Conservation (phyloP, 495 filamentous ascomycete genomes). For the Acidiella bohemica region DNA sequence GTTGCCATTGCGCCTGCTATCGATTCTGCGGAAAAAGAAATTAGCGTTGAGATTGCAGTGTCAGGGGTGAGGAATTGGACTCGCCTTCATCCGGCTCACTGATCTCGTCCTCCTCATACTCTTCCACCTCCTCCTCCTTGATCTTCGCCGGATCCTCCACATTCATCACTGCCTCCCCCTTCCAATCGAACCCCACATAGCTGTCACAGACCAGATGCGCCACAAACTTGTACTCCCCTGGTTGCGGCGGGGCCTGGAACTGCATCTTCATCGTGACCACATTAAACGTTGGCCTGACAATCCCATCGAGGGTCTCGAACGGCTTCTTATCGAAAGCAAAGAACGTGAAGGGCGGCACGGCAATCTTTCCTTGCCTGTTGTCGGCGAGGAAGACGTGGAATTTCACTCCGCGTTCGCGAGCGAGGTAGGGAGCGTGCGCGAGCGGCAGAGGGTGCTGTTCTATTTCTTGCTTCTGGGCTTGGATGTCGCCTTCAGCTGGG, state of each 20-base stretch:
- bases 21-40: conserved; percentile 49
- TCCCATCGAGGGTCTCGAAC: conserved; percentile 43
- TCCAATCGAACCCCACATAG: conserved; percentile 84
- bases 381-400: conserved; percentile 94
- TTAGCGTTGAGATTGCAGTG: background rate
- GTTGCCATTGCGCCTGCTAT: conserved; percentile 90
- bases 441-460: conserved; percentile 58
- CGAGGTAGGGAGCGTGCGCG: conserved; percentile 75
- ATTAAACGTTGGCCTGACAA: conserved; percentile 63
- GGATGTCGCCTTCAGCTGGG: conserved; percentile 83
- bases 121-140: conserved; percentile 57
- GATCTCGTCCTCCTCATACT: conserved; percentile 82
- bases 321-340: conserved; percentile 77
- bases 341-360: conserved; percentile 88
- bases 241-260: conserved; percentile 88
- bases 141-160: conserved; percentile 87
- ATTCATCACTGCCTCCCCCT: conserved; percentile 70
- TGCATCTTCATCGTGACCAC: conserved; percentile 95
- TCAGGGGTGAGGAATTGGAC: conserved; percentile 18
- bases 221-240: conserved; percentile 80
- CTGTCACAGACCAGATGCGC: conserved; percentile 88
- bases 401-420: conserved; percentile 72
- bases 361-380: conserved; percentile 83
- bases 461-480: conserved; percentile 43
- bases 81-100: conserved; percentile 95